A percentile compares a stretch with the other conserved stretches of the same genome.
phyloP scores from a whole-genome alignment of 495 filamentous ascomycete genomes.

The Penicillium goetzii region DNA sequence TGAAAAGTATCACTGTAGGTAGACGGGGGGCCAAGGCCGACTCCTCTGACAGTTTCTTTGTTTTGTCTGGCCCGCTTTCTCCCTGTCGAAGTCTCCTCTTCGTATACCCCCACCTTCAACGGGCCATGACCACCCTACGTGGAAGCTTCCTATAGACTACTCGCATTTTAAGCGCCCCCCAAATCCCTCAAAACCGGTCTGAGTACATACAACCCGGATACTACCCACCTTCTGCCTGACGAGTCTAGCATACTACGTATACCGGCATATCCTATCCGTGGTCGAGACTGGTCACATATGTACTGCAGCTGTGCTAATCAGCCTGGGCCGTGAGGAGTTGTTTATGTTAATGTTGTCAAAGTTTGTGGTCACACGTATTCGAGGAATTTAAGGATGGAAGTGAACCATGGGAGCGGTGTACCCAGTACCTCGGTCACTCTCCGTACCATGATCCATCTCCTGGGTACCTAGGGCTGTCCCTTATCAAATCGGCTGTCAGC shows the following conservation, averaged over 20 bases:
- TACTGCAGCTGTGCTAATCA: background rate
- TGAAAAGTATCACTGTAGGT: background rate
- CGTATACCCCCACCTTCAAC: background rate
- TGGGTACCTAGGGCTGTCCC: background rate
- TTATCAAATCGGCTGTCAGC: too few species aligned
- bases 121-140: background rate
- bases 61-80: background rate
- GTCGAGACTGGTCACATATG: background rate
- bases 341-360: background rate
- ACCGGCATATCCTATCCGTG: background rate
- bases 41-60: background rate
- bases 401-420: slow-evolving; percentile 9
- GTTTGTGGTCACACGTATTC: background rate
- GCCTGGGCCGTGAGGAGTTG: background rate
- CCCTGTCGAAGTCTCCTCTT: background rate
- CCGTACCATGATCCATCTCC: background rate
- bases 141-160: background rate
- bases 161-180: slow-evolving; percentile 4
- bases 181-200: background rate
- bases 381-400: background rate
- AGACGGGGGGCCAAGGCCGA: background rate
- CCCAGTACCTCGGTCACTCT: background rate
- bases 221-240: background rate
- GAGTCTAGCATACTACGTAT: background rate
- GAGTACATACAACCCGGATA: background rate